Evolutionary conservation across 352 stramenopile genomes (phyloP).

Genomic region (Phytophthora meadii): DNA sequence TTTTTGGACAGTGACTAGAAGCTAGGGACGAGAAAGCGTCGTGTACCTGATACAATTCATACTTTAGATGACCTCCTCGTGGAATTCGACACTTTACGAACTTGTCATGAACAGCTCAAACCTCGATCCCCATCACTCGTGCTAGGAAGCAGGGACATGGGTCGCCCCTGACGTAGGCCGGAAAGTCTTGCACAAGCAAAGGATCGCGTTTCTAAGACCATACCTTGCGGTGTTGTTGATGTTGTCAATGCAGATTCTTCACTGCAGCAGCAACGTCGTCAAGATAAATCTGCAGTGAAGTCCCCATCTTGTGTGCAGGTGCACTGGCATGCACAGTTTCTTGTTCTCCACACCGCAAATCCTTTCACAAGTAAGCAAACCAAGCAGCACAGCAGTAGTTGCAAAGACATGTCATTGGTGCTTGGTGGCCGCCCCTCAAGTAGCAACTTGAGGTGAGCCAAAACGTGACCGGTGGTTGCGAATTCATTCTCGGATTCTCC

Average conservation of each 20-base stretch:
- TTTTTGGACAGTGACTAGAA: conserved; percentile 1
- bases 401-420: conserved; percentile 19
- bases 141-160: background rate
- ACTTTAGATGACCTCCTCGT: background rate
- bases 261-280: background rate
- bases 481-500: conserved; percentile 60
- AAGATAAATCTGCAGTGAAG: background rate
- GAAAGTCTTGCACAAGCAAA: background rate
- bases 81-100: background rate
- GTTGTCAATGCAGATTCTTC: background rate
- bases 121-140: background rate
- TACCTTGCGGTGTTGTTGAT: conserved; percentile 7
- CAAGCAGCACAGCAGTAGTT: conserved; percentile 6
- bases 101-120: too few relatives aligned
- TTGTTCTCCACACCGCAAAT: conserved; percentile 21
- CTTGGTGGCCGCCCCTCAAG: conserved; percentile 20
- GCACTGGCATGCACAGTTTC: conserved; percentile 2
- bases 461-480: conserved; percentile 14
- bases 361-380: conserved; percentile 26
- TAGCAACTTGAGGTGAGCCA: conserved; percentile 7
- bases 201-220: conserved; percentile 10
- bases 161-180: background rate
- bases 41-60: conserved; percentile 30
- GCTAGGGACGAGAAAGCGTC: conserved; percentile 1
- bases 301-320: conserved; percentile 22